Evolutionary conservation across 108 stramenopile genomes (phyloP), one percentile per base, ranked within the genome.

Genomic region (Fistulifera pelliculosa): DNA sequence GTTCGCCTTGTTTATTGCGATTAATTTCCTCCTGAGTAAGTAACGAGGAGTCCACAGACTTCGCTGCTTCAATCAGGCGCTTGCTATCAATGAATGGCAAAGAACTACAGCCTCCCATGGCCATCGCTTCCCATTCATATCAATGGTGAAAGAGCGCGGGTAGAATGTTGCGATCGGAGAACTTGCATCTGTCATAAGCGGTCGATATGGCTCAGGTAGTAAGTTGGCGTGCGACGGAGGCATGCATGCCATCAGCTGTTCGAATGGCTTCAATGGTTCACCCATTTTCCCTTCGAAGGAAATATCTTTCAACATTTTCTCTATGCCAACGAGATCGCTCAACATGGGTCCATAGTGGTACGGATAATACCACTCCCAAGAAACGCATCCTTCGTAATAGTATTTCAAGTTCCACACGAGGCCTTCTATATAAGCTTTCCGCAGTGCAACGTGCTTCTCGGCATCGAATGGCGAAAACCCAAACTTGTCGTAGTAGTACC

Each of bases 351-450:
- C 95, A 56, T 99, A 98, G 27, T 94, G 85, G 69, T 96, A 95
- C 0, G 99, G 99, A 74, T 92, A 99, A 72, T 80, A 99, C 97
- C 97, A 99, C 39, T 93, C 90, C 99, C 99, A 99, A 17, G 85
- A 90, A 31, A 66, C 73, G 52, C 87, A 89, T 22, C 97, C 97
- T 60, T 87, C 70, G 67, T 96, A 96, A 72, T 97, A 97, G 62
- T 99, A 99, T 57, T 85, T 77, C n/a, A 97, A 64, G 59, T 76
- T 90, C 99, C 99, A 99, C 39, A 92, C 86, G 27, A 99, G 56
- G 0, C 95, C 97, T 70, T 93, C 86, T 23, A 96, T 70, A 70
- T 94, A 96, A 7, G 87, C 69, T 54, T 83, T 83, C 28, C 87
- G 81, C 21, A 98, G 60, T 11, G 90, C 83, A 28, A 64, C 38